Percentiles rank a stretch among this genome's conserved stretches.
Evolutionary conservation across 805 yeast genomes (phyloP).

Genomic region (Scheffersomyces stipitis): DNA sequence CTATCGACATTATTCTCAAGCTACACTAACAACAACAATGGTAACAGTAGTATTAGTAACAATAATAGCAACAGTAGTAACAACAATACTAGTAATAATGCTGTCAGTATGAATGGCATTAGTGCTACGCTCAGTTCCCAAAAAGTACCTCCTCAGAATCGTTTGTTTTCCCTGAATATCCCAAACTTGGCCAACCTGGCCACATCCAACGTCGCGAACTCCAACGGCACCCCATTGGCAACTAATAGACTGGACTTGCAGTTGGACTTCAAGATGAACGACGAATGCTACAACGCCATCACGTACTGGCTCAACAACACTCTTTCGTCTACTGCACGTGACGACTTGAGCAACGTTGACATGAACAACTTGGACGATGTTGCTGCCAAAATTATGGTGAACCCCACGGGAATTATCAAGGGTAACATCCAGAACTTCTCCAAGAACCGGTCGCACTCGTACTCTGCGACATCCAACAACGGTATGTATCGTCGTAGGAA

Average conservation of each 20-base stretch:
- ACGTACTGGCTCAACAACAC: conserved; percentile 33
- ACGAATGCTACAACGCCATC: conserved; percentile 41
- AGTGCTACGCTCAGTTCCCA: no score
- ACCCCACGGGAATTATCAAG: conserved; percentile 33
- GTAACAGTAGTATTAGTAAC: background rate
- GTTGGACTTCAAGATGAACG: conserved; percentile 29
- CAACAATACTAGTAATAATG: background rate
- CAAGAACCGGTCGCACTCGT: conserved; percentile 2
- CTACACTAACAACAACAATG: conserved; percentile 1
- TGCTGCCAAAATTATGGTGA: conserved; percentile 18
- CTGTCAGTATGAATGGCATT: background rate
- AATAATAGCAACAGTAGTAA: background rate
- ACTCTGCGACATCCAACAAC: conserved; percentile 1
- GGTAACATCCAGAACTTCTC: conserved; percentile 2
- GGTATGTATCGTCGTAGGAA: conserved; percentile 4
- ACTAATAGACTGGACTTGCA: background rate
- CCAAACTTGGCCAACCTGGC: background rate
- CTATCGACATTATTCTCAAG: conserved; percentile 6
- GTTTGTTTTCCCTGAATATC: no score
- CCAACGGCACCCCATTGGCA: background rate
- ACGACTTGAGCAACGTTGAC: conserved; percentile 7
- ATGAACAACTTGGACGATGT: conserved; percentile 6
- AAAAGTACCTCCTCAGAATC: no score
- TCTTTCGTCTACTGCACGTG: conserved; percentile 14
- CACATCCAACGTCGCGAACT: background rate